Evolutionary conservation across 345 rosid species (phyloP), one percentile per base, ranked within the genome.

Genomic region (Populus nigra): DNA sequence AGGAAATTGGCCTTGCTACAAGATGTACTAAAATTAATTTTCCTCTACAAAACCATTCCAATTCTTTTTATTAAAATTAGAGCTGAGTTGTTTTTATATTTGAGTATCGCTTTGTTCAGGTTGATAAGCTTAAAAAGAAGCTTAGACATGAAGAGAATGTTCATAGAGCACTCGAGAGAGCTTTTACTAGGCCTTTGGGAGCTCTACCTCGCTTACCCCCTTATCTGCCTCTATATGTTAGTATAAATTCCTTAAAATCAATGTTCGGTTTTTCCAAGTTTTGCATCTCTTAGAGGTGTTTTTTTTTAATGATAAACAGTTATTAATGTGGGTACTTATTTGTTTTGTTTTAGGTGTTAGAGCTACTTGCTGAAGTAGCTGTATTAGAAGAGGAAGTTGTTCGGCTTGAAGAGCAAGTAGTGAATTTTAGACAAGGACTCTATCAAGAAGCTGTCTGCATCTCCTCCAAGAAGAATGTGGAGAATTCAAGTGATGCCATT

Each of bases 201-300:
- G 85, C 96, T 79, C 92, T 95, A 45, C 98, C 99, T 66, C 98
- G 99, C 76, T 91, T 93, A 69, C 93, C 98, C 77, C 94, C 97
- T 0, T 95, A 87, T 81, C 94, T 95, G 38, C 98, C 99, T 55
- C 90, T 91, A 71, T 39, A 84, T 69, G 99, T 95, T 65, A 85
- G 95, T 91, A 72, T 25, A 79, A 45, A 41, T 73, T 55, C 36
- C 5, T 33, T 33, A 33, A 33, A 33, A 33, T 33, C 65, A 23
- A 41, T 67, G 12, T 74, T 50, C 3, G 38, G 68, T 10, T 67
- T 18, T 45, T 25, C 23, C 11, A 53, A 36, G 36, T 13, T 73
- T 78, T 45, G 41, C 47, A 18, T 45, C 50, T 71, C 8, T 76
- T 68, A 71, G 36, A 75, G 3, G 36, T 0, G 4, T 33, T 33